A percentile compares a stretch with the other conserved stretches of the same genome.
These are phyloP conservation scores for Leptographium wingfieldii DNA, from an alignment of 2,329 filamentous ascomycete genomes.

Conservation along the genomic window DNA sequence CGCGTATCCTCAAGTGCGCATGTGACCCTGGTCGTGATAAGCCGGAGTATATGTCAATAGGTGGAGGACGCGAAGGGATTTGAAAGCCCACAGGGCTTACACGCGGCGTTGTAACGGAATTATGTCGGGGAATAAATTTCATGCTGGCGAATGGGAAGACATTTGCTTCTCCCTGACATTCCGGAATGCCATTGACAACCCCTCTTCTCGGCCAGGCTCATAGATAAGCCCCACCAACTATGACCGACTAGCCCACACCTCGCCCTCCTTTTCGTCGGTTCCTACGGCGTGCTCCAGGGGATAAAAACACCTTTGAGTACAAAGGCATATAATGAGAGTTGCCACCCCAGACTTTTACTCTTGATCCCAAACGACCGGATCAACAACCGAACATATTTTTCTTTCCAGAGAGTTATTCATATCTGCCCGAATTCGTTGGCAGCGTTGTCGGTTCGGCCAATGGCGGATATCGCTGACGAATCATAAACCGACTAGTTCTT, in stretches of 20 bases:
- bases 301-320: not conserved
- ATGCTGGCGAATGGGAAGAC: not conserved
- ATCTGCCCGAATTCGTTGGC: not conserved
- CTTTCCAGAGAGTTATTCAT: not conserved
- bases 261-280: not conserved
- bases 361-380: not conserved
- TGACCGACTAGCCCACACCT: not conserved
- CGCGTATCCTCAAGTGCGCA: not conserved
- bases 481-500: not conserved
- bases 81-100: not conserved
- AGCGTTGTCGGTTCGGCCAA: not conserved
- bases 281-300: not conserved
- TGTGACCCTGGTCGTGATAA: not conserved
- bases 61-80: not conserved
- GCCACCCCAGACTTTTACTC: not conserved
- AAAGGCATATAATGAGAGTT: not conserved
- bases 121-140: not conserved
- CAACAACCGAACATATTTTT: not conserved
- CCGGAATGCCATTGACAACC: not conserved
- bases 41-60: not conserved
- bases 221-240: not conserved
- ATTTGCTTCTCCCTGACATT: not conserved
- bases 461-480: not conserved
- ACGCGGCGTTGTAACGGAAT: constrained; percentile 1
- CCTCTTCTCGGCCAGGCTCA: not conserved